Evolutionary conservation across 2,329 filamentous ascomycete species (phyloP).

Genomic region (Fonsecaea erecta): DNA sequence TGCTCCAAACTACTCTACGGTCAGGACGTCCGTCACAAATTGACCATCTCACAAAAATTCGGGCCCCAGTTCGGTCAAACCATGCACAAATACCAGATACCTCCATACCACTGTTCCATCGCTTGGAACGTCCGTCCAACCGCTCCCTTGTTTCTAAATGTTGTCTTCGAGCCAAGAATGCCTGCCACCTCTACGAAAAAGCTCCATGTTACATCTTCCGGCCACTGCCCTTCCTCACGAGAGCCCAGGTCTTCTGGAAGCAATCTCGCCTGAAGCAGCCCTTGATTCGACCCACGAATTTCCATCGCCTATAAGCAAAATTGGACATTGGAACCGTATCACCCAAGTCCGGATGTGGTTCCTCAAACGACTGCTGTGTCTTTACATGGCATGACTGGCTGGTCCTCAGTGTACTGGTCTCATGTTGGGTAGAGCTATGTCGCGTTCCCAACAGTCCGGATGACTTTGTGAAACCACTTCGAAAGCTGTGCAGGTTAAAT

Average conservation of each 20-base stretch:
- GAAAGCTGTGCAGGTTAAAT: slow-evolving; percentile 31
- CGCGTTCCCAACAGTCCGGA: slow-evolving; percentile 21
- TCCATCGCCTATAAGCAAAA: slow-evolving; percentile 37
- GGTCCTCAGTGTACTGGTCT: slow-evolving; percentile 2
- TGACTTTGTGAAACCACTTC: slow-evolving; percentile 31
- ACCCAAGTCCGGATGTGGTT: slow-evolving; percentile 20
- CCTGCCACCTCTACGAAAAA: slow-evolving; percentile 15
- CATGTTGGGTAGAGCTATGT: slow-evolving; percentile 14
- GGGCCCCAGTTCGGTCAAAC: not conserved
- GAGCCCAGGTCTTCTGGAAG: slow-evolving; percentile 27
- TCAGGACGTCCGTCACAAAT: slow-evolving; percentile 1
- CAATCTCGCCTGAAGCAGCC: slow-evolving; percentile 36
- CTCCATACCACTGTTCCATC: not conserved
- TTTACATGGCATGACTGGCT: slow-evolving; percentile 26
- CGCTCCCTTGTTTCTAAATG: not conserved
- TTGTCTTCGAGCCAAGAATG: not conserved
- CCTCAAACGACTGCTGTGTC: slow-evolving; percentile 24
- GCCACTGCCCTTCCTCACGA: slow-evolving; percentile 24
- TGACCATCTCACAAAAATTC: not conserved
- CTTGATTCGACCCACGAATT: slow-evolving; percentile 35
- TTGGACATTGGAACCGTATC: slow-evolving; percentile 36
- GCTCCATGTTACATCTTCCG: slow-evolving; percentile 19
- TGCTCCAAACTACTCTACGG: not conserved
- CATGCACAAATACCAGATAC: not conserved
- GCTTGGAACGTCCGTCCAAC: not conserved